These are phyloP conservation scores for Cryphonectria japonica DNA, from an alignment of 2,329 filamentous ascomycete genomes.

Conservation along the genomic window DNA sequence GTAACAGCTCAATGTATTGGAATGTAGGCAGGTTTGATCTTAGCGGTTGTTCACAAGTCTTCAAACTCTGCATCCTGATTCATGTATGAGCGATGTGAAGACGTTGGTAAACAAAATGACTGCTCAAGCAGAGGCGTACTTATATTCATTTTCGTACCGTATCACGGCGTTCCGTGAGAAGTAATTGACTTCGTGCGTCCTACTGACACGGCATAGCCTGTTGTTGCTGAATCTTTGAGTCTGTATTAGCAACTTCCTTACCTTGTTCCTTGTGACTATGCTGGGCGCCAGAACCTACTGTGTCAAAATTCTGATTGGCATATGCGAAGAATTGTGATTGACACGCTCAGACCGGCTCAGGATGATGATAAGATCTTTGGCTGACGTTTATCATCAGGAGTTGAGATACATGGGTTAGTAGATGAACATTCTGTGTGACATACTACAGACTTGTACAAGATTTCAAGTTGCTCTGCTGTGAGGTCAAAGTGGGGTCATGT, in stretches of 20 bases:
- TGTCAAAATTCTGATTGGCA: background rate
- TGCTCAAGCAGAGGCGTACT: background rate
- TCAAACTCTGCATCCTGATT: background rate
- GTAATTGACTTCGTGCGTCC: background rate
- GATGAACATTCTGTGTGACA: too few relatives aligned
- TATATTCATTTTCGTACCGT: background rate
- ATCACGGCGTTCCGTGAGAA: background rate
- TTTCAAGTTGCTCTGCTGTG: background rate
- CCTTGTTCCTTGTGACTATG: background rate
- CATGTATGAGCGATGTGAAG: background rate
- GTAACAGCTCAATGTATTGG: background rate
- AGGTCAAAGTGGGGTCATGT: background rate
- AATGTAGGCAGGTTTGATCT: background rate
- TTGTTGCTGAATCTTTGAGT: background rate
- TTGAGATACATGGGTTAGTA: too few relatives aligned
- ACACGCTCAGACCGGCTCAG: background rate
- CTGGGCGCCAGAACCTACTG: background rate
- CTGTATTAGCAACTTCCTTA: background rate
- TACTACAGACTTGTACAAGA: background rate
- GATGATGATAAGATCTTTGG: background rate
- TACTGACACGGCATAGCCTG: background rate
- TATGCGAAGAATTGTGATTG: background rate
- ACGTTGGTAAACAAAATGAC: background rate
- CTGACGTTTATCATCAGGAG: background rate
- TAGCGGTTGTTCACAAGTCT: background rate